Evolutionary conservation across 306 rosid species (phyloP), one percentile per base, ranked within the genome.

Genomic region (Pachyrhizus erosus): DNA sequence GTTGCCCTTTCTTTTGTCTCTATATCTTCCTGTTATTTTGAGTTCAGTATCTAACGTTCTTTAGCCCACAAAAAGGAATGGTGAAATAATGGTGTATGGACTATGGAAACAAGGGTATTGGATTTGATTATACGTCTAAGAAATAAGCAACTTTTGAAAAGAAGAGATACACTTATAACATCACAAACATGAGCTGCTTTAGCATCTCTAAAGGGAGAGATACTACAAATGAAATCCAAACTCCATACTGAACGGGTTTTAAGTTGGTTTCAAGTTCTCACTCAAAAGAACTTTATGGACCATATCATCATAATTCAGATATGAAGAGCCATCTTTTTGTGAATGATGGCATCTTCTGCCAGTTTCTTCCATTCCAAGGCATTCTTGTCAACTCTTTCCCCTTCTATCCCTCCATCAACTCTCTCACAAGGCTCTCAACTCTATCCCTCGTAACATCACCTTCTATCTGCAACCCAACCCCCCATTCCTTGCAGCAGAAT

Each of bases 281-380:
- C 31, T 0, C 5, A 54, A 11, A 58, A 76, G 72, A 76, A 76
- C 45, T 60, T 61, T 43, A 73, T 10, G 48, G 17, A 61, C 18
- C 40, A 76, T 11, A 8, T 43, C n/a, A 9, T 76, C 29, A 76
- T 14, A 76, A 42, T 43, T 76, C 18, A 76, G 5, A 61, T 60
- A 76, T 9, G 72, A 76, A 76, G 80, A 60, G 1, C 60, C 72
- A 61, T 43, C 37, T 15, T 5, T 37, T 15, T 42, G 42, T 26
- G 17, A 39, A 46, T 7, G 2, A 42, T 12, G 9, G 57, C 70
- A 76, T 42, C 72, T 60, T 26, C 20, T 40, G 61, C 60, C 43
- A 76, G 14, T 40, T 57, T 58, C 70, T 76, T 76, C 80, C 80
- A 76, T 10, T 76, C 80, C 70, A 40, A 76, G 17, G 70, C 80